Evolutionary conservation across 2,329 filamentous ascomycete species (phyloP), one percentile per base, ranked within the genome.

Genomic region (Kalaharituber pfeilii): DNA sequence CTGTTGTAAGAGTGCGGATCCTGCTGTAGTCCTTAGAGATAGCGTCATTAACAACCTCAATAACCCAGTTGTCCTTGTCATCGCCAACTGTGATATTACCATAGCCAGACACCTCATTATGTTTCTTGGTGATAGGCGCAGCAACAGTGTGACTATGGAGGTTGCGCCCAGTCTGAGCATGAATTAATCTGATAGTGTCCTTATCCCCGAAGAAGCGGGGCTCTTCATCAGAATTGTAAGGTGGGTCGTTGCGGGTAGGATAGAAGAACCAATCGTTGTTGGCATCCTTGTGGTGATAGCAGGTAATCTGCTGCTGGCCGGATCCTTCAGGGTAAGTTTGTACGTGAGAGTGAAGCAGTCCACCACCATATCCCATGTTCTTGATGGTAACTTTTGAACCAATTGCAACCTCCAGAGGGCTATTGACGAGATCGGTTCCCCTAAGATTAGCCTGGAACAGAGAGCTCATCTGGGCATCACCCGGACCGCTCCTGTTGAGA

Each of bases 251-350:
- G 59, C 93, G 85, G 72, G 89, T 94, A 25, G 91, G 91, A 69
- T 95, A 95, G 71, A 98, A 88, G 72, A 93, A 94, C 91, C 91
- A 98, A 69, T 98, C 91, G 68, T 98, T 98, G 78, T 98, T 98
- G 68, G 89, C 77, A 73, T 98, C 91, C 69, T 98, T 98, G 75
- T 98, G 91, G 71, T 98, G 91, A 71, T 98, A 98, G 75, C 93
- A 98, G 59, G 91, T 98, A 58, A 98, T 82, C 69, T 98, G 91
- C 70, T 98, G 93, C 71, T 98, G 91, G 52, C 72, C 73, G 33
- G 91, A 96, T 28, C 89, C 91, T 66, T 95, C 88, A 0, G 89
- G 89, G 67, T 86, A 96, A 7, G 87, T 95, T 71, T 96, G 89
- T 58, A 95, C 79, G 73, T 96, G 91, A 42, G 88, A 95, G 71